These are phyloP conservation scores for Nothophoma quercina DNA, from an alignment of 2,329 filamentous ascomycete genomes.

Conservation along the genomic window DNA sequence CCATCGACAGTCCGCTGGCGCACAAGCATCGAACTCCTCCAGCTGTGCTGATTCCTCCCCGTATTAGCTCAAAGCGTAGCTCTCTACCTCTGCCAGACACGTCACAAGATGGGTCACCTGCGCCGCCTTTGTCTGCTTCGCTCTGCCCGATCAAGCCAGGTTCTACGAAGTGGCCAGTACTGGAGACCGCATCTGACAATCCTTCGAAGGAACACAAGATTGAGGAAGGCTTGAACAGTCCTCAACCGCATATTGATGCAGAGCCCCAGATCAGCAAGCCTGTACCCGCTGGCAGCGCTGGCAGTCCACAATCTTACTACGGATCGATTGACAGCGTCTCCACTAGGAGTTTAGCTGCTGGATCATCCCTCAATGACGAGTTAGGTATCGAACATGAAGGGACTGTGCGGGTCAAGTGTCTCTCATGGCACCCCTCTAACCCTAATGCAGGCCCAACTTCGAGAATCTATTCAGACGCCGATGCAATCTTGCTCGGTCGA, in stretches of 20 bases:
- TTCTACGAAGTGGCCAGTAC: conserved; percentile 25
- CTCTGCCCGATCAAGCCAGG: conserved; percentile 5
- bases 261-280: not conserved
- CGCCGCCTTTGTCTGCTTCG: not conserved
- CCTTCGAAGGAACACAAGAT: not conserved
- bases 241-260: not conserved
- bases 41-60: conserved; percentile 17
- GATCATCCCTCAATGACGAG: conserved; percentile 14
- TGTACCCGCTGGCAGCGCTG: not conserved
- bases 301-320: not conserved
- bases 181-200: not conserved
- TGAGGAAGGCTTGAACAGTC: not conserved
- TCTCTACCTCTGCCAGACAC: conserved; percentile 15
- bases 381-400: conserved; percentile 4
- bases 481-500: conserved; percentile 30
- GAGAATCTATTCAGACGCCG: conserved; percentile 37
- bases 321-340: conserved; percentile 12
- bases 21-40: conserved; percentile 2
- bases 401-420: conserved; percentile 27
- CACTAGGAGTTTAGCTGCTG: conserved; percentile 14
- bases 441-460: conserved; percentile 28
- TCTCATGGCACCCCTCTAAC: conserved; percentile 26
- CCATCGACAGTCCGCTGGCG: conserved; percentile 15
- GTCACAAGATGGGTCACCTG: not conserved
- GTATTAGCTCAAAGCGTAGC: conserved; percentile 27